Conservation (phyloP, 2,329 filamentous ascomycete genomes). For the Aspergillus sergii region DNA sequence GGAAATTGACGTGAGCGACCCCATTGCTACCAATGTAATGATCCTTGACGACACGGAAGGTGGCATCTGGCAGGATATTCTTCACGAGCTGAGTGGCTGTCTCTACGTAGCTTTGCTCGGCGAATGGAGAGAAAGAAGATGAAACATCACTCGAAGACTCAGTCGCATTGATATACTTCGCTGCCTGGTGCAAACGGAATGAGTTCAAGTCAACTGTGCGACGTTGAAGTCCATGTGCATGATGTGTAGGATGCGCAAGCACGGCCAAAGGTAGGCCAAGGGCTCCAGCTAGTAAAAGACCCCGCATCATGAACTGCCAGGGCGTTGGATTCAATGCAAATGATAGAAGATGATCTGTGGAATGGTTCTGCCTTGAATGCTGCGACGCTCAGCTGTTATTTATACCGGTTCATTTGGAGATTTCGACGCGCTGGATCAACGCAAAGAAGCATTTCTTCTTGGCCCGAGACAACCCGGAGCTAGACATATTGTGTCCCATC, state of each 20-base stretch:
- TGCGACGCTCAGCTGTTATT: background rate
- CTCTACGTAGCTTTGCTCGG: conserved; percentile 11
- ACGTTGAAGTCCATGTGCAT: conserved; percentile 1
- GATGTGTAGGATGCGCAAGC: conserved; percentile 9
- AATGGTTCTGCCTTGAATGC: background rate
- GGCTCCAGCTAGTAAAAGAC: conserved; percentile 9
- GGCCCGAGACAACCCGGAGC: background rate
- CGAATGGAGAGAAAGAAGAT: background rate
- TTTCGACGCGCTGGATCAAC: background rate
- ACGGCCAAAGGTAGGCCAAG: conserved; percentile 8
- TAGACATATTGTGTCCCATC: background rate
- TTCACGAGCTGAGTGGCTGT: conserved; percentile 11
- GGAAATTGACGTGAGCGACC: conserved; percentile 19
- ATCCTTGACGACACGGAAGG: conserved; percentile 17
- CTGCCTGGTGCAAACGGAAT: conserved; percentile 9
- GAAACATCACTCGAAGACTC: background rate
- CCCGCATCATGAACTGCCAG: conserved; percentile 3
- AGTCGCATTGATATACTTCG: conserved; percentile 8
- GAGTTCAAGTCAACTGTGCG: conserved; percentile 11
- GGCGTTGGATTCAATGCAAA: background rate
- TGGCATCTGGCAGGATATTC: conserved; percentile 2
- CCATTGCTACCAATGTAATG: conserved; percentile 20
- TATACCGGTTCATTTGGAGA: background rate
- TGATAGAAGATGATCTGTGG: background rate
- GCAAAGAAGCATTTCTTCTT: background rate